A percentile compares a stretch with the other conserved stretches of the same genome.
Conservation (phyloP, 2,329 filamentous ascomycete species). For the Cladosporium sp. region DNA sequence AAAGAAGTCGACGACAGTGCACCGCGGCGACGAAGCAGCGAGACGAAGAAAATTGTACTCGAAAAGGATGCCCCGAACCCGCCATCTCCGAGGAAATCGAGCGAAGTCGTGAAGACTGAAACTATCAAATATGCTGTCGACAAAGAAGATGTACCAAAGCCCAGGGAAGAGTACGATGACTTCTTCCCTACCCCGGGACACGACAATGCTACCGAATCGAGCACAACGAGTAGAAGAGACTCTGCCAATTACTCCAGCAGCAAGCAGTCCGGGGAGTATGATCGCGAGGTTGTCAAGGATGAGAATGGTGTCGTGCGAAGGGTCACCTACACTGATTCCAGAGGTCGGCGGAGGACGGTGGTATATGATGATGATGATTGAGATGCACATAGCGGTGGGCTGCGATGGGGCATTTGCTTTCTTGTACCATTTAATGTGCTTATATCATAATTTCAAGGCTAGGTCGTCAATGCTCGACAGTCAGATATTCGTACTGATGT, state of each 20-base stretch:
- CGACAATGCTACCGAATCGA: background rate
- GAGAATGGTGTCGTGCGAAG: background rate
- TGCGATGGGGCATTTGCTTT: background rate
- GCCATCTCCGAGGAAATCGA: background rate
- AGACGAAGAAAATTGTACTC: background rate
- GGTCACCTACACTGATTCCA: constrained; percentile 5
- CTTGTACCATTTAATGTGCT: background rate
- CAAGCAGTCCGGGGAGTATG: background rate
- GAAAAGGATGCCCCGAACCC: background rate
- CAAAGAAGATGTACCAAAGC: background rate
- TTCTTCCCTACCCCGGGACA: background rate
- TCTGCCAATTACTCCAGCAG: background rate
- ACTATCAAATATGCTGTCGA: background rate
- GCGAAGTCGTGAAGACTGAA: background rate
- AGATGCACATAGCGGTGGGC: background rate
- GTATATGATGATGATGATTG: constrained; percentile 7
- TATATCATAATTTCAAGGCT: background rate
- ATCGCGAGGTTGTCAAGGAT: background rate
- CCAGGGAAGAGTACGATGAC: background rate
- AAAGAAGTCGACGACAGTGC: background rate
- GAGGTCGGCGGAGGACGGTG: constrained; percentile 3
- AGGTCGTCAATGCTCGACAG: no score
- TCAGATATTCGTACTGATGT: background rate
- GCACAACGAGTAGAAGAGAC: background rate
- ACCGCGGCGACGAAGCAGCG: background rate